Evolutionary conservation across 176 grass and related monocot species (phyloP).

Genomic region (Zoysia japonica): DNA sequence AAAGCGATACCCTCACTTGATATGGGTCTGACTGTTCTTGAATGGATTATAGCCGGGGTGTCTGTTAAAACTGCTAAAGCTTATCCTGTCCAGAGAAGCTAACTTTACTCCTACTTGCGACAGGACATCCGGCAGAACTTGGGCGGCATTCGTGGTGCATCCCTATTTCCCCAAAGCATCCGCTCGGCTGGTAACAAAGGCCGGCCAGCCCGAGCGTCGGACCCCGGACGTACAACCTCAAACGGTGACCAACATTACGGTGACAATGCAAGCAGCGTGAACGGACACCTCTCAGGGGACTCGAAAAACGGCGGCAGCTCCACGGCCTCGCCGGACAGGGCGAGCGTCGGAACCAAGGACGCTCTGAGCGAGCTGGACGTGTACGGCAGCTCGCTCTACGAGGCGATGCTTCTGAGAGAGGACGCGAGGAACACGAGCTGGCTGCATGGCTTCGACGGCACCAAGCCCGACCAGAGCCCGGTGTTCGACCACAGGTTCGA

Average conservation of each 20-base stretch:
- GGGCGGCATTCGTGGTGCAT: slow-evolving; percentile 76
- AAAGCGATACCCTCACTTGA: background rate
- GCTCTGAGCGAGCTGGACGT: slow-evolving; percentile 71
- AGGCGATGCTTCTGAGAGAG: slow-evolving; percentile 79
- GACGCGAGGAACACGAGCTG: slow-evolving; percentile 81
- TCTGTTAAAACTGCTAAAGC: background rate
- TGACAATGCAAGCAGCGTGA: slow-evolving; percentile 62
- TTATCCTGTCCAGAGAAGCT: slow-evolving; percentile 14
- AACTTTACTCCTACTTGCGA: background rate
- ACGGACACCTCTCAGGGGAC: slow-evolving; percentile 49
- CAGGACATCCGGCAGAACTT: slow-evolving; percentile 95
- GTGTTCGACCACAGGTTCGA: slow-evolving; percentile 94
- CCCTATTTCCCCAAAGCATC: slow-evolving; percentile 92
- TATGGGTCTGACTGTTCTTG: background rate
- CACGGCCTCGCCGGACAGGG: slow-evolving; percentile 57
- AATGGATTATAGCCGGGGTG: background rate
- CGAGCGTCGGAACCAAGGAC: slow-evolving; percentile 62
- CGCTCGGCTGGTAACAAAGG: slow-evolving; percentile 57
- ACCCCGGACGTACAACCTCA: slow-evolving; percentile 46
- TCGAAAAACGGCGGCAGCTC: slow-evolving; percentile 57
- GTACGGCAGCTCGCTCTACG: slow-evolving; percentile 74
- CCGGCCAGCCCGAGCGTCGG: slow-evolving; percentile 52
- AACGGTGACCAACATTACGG: slow-evolving; percentile 37
- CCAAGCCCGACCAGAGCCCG: slow-evolving; percentile 71
- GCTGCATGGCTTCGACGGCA: slow-evolving; percentile 71